Base-by-base conservation (phyloP, 2,329 filamentous ascomycete species). In the Aspergillus felis region DNA sequence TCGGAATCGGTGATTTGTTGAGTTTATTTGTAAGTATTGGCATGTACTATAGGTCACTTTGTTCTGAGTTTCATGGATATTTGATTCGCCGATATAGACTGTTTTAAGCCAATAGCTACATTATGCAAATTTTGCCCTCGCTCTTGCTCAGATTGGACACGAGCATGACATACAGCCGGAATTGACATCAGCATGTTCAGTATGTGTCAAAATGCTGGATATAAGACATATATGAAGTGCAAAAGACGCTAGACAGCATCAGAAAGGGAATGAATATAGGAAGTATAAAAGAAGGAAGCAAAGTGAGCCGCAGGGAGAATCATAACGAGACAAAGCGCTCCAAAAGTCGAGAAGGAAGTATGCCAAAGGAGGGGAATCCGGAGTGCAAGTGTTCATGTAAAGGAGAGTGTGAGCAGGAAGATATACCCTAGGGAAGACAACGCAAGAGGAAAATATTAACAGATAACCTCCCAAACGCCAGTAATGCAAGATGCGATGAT, bases 401-500 rank as follows among this genome's bases (percentile, higher is more conserved):
- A 64, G 53, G 54, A 51, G 49, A 53, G 51, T 59, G 56, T 57
- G 61, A 63, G 58, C 56, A 61, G 59, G 53, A 56, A 52, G 59
- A 55, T 59, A 65, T 63, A 60, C 64, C 63, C 58, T 58, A 61
- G 57, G 38, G 57, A 64, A 41, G 60, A 52, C 44, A 24, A 22
- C 10, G 24, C 22, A 63, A 63, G 61, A 58, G 57, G 64, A 51
- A 54, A 61, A 55, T 49, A 20, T 38, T 52, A 58, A 67, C 53
- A 62, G 59, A 59, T 62, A 53, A 62, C 66, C 68, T 64, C 66
- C 71, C 69, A 69, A 71, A 73, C 71, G 68, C 71, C 71, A 67
- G 61, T 70, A 64, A 74, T 74, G 71, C 71, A 73, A 72, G 63
- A 64, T 68, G 67, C 62, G 22, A 47, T 47, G 44, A 67, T 62